These are phyloP conservation scores for Phialophora verrucosa DNA, from an alignment of 2,329 filamentous ascomycete genomes.

Conservation along the genomic window DNA sequence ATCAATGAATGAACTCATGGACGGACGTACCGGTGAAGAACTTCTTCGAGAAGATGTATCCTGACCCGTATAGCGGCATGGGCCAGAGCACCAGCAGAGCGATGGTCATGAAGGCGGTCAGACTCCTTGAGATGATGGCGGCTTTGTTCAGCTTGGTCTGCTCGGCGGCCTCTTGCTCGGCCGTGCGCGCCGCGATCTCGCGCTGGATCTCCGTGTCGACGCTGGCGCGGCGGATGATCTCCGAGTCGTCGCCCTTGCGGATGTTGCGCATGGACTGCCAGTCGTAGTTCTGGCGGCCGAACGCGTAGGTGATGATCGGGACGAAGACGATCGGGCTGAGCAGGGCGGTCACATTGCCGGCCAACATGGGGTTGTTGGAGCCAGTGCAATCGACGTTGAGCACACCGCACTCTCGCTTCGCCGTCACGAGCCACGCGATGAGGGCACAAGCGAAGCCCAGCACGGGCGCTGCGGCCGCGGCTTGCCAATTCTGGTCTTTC, in stretches of 20 bases:
- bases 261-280: constrained; percentile 84
- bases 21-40: constrained; percentile 68
- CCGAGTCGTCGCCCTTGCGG: constrained; percentile 76
- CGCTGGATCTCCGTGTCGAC: constrained; percentile 67
- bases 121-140: constrained; percentile 59
- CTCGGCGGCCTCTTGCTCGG: constrained; percentile 51
- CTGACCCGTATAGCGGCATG: constrained; percentile 84
- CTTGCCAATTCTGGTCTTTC: constrained; percentile 77
- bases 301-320: constrained; percentile 73
- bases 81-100: constrained; percentile 83
- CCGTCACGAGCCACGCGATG: constrained; percentile 78
- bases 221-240: constrained; percentile 67
- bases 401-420: constrained; percentile 69
- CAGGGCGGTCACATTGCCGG: constrained; percentile 79
- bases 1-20: not conserved
- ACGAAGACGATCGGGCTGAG: constrained; percentile 77
- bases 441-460: constrained; percentile 72
- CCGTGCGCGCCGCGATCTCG: constrained; percentile 39
- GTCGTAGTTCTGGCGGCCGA: constrained; percentile 79
- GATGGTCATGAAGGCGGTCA: constrained; percentile 70
- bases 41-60: constrained; percentile 79
- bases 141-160: constrained; percentile 60
- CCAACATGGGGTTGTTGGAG: constrained; percentile 59
- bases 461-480: constrained; percentile 71
- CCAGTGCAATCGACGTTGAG: constrained; percentile 78